Conservation (phyloP, 2,329 filamentous ascomycete genomes). For the Neonectria faginata region DNA sequence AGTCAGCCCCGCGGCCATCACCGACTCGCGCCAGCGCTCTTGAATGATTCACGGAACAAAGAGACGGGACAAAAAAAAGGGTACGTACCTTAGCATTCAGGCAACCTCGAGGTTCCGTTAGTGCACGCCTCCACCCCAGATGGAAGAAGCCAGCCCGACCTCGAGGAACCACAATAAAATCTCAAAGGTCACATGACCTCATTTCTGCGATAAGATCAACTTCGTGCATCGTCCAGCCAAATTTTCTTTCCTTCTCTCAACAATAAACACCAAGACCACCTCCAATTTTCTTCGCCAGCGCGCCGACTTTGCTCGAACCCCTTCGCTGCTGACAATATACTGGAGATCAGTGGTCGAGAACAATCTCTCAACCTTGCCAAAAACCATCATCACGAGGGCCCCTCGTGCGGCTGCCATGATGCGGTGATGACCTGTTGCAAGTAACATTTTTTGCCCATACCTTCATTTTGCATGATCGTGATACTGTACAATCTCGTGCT, state of each 20-base stretch:
- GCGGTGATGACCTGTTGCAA: conserved; percentile 76
- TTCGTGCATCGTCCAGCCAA: conserved; percentile 23
- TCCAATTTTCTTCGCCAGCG: conserved; percentile 55
- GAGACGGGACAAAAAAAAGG: neutral
- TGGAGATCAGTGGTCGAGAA: conserved; percentile 69
- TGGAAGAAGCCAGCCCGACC: too few relatives aligned
- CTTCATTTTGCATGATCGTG: conserved; percentile 19
- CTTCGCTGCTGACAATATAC: conserved; percentile 58
- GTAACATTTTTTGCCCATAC: conserved; percentile 59
- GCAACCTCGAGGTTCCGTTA: conserved; percentile 11
- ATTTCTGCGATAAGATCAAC: conserved; percentile 32
- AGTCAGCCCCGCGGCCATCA: conserved; percentile 9
- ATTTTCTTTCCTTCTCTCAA: conserved; percentile 47
- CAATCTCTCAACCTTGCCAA: conserved; percentile 67
- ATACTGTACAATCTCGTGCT: conserved; percentile 12
- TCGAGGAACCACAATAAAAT: conserved; percentile 1
- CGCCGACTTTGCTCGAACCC: conserved; percentile 46
- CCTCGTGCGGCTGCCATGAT: conserved; percentile 73
- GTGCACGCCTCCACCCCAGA: neutral
- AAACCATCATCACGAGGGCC: conserved; percentile 78
- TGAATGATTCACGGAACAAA: too few relatives aligned
- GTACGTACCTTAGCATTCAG: conserved; percentile 19
- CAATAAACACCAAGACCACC: conserved; percentile 58
- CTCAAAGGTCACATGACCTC: conserved; percentile 42
- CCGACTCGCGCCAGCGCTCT: conserved; percentile 5